Evolutionary conservation across 1,139 yeast species (phyloP), one percentile per base, ranked within the genome.

Genomic region (Magnusiomyces paraingens): DNA sequence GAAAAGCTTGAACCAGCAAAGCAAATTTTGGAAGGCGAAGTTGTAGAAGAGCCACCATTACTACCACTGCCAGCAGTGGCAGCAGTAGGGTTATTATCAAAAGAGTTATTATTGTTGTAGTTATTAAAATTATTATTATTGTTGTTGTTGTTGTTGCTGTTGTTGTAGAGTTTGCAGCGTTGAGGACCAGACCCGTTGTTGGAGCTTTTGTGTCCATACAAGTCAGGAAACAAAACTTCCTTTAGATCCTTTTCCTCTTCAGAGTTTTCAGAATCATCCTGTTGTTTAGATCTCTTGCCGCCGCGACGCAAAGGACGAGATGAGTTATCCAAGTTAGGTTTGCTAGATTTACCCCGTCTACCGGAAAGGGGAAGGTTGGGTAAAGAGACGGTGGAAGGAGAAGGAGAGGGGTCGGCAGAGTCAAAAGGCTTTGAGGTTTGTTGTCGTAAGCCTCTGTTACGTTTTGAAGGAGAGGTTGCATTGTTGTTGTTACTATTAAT

Each of bases 1-100:
- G 71, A 71, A 61, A 73, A 73, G 26, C 72, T 69, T 17, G 75
- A 71, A 6, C 77, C 77, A 4, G 76, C 74, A 61, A 64, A 70
- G 40, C 57, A 53, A 21, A 59, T 59, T 15, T 57, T 61, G 20
- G 55, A 52, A n/a, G 60, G 57, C 10, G 59, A 47, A n/a, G 47
- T 45, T 35, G 44, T 46, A 43, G 52, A 42, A 21, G 56, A 22
- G 17, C 20, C 44, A 15, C 32, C 32, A 8, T 26, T 26, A 26
- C 8, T 26, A 26, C 32, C 32, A 26, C 32, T 26, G 32, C 32
- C 32, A 26, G 32, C 32, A 26, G 44, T 20, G 12, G 44, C 14
- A 17, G 14, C 11, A 17, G 44, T 5, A 40, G 44, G 21, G 21
- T 15, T 40, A 12, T 43, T 43, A 21, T 43, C 22, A 20, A 11